These are phyloP conservation scores for Aquanectria penicillioides DNA, from an alignment of 2,329 filamentous ascomycete species.

Conservation along the genomic window DNA sequence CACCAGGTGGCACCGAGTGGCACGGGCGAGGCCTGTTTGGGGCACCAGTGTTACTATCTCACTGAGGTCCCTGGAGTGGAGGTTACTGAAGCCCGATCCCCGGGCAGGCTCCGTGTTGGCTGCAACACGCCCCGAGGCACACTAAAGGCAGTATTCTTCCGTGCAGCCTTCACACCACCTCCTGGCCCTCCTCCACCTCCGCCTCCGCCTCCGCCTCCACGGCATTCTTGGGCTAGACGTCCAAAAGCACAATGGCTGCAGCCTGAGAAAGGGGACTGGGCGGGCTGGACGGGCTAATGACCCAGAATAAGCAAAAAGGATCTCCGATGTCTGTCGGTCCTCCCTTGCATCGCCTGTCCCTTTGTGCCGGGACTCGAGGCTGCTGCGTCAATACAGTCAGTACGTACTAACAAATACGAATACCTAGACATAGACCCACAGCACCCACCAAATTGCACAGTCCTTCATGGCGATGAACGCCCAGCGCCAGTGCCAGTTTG, in stretches of 20 bases:
- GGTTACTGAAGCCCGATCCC: slow-evolving; percentile 4
- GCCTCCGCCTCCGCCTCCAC: too few species aligned
- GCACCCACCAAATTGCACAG: too few species aligned
- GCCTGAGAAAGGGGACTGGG: background rate
- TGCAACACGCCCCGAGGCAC: slow-evolving; percentile 1
- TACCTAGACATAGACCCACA: too few species aligned
- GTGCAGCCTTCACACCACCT: too few species aligned
- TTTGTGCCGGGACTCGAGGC: too few species aligned
- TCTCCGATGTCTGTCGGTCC: background rate
- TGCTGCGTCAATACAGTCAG: too few species aligned
- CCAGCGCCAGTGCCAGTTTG: too few species aligned
- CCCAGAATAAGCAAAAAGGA: background rate
- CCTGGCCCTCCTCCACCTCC: background rate
- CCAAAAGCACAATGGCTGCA: background rate
- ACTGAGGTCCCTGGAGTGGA: too few species aligned
- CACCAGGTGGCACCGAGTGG: slow-evolving; percentile 15
- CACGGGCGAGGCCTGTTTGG: slow-evolving; percentile 3
- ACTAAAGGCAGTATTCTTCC: background rate
- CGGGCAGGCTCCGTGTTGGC: background rate
- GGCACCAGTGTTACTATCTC: too few species aligned
- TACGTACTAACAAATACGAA: too few species aligned
- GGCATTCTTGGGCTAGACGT: background rate
- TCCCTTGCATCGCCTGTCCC: too few species aligned
- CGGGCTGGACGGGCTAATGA: background rate
- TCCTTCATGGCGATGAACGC: too few species aligned